Percentiles rank a stretch among this genome's conserved stretches.
Conservation (phyloP, 768 basidiomycete genomes). For the Lactarius vividus region DNA sequence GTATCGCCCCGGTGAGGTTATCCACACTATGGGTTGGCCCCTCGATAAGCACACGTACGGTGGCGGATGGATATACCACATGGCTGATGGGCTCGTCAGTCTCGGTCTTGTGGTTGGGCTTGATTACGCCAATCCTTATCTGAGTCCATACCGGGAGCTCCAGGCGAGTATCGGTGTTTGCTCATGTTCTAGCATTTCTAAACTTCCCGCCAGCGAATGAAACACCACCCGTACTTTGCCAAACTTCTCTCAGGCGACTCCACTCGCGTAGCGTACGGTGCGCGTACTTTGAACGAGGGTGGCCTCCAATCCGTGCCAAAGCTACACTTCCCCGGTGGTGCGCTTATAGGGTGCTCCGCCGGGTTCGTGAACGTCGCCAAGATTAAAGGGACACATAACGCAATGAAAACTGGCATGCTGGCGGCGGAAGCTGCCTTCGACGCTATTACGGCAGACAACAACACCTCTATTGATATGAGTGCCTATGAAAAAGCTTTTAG, state of each 20-base stretch:
- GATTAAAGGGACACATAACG: constrained; percentile 98
- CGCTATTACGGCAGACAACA: constrained; percentile 42
- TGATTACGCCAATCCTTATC: constrained; percentile 92
- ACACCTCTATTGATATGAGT: constrained; percentile 57
- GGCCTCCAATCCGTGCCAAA: constrained; percentile 89
- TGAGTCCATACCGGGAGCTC: constrained; percentile 89
- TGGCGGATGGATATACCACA: constrained; percentile 94
- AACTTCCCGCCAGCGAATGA: constrained; percentile 63
- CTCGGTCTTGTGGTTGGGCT: constrained; percentile 90
- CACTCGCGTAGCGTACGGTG: constrained; percentile 87
- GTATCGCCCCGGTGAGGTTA: constrained; percentile 75
- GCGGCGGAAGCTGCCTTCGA: constrained; percentile 87
- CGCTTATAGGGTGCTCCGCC: constrained; percentile 91
- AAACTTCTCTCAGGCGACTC: constrained; percentile 70
- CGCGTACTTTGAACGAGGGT: constrained; percentile 87
- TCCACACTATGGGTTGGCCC: constrained; percentile 96
- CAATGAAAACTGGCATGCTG: constrained; percentile 98
- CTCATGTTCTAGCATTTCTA: not conserved
- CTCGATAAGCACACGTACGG: constrained; percentile 79
- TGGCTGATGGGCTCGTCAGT: constrained; percentile 87
- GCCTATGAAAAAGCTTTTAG: constrained; percentile 67
- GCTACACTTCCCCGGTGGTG: constrained; percentile 89
- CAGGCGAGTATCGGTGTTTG: constrained; percentile 53
- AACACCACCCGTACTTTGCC: constrained; percentile 92
- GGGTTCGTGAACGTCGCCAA: constrained; percentile 96